Conservation (phyloP, 2,329 filamentous ascomycete genomes). For the Dothideomycetes sp. region DNA sequence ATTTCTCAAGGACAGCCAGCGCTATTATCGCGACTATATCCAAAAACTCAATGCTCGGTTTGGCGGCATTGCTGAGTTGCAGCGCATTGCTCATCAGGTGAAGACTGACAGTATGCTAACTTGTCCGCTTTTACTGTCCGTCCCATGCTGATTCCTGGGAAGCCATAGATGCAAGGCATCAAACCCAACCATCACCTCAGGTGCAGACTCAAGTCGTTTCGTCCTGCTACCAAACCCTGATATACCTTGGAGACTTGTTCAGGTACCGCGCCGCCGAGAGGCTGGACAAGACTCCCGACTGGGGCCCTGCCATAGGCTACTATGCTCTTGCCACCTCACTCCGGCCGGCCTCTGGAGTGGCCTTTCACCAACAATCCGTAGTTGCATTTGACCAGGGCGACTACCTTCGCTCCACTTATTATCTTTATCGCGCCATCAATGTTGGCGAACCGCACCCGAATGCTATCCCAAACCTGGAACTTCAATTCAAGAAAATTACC, state of each 20-base stretch:
- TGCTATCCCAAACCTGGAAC: conserved; percentile 64
- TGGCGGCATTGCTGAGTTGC: conserved; percentile 45
- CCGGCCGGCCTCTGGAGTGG: conserved; percentile 65
- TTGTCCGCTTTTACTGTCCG: neutral
- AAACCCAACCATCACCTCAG: neutral
- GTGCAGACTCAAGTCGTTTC: conserved; percentile 3
- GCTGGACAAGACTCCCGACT: conserved; percentile 61
- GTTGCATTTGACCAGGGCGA: conserved; percentile 68
- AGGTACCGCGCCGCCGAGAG: conserved; percentile 71
- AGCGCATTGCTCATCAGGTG: conserved; percentile 38
- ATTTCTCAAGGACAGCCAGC: conserved; percentile 79
- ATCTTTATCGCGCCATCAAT: conserved; percentile 74
- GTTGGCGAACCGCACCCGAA: conserved; percentile 64
- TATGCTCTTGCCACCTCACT: conserved; percentile 74
- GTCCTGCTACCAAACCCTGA: conserved; percentile 65
- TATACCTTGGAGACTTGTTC: conserved; percentile 81
- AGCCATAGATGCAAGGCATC: neutral
- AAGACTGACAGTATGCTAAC: conserved; percentile 11
- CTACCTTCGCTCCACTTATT: conserved; percentile 76
- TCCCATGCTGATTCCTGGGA: neutral
- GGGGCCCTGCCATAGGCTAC: conserved; percentile 70
- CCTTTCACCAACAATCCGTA: conserved; percentile 84
- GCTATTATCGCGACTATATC: conserved; percentile 80
- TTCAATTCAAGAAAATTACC: conserved; percentile 62
- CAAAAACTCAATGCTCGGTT: conserved; percentile 58